Evolutionary conservation across 2,329 filamentous ascomycete species (phyloP), one percentile per base, ranked within the genome.

Genomic region (Mycocentrospora acerina): DNA sequence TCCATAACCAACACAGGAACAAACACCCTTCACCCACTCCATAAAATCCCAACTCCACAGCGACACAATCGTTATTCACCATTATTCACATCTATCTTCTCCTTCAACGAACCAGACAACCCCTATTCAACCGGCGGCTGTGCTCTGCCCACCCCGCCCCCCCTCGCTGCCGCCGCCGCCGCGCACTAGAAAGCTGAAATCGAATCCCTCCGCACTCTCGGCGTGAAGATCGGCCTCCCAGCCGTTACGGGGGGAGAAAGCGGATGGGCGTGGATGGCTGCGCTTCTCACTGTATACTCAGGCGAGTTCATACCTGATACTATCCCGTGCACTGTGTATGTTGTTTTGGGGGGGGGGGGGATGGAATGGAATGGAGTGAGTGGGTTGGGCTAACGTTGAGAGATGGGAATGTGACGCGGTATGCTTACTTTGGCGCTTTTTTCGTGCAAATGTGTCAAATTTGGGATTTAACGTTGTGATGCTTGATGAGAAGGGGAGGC

Each of bases 41-140:
- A 78, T 91, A 26, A 76, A 73, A 53, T 47, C 53, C 1, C 72
- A 83, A 35, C 74, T 88, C 37, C 53, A 71, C 30, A 53, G 64
- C 26, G 71, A 71, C 25, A 75, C 70, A 48, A 82, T 83, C 47
- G 80, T 90, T 56, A 76, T 71, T 10, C n/a, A n/a, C n/a, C n/a
- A n/a, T n/a, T n/a, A n/a, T n/a, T n/a, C n/a, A n/a, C n/a, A n/a
- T 79, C 88, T 54, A 79, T 88, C 2, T 71, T 91, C n/a, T 77
- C 73, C 18, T 90, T 90, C 73, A 91, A 93, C 66, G 88, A 93
- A 60, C 88, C 88, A 0, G 85, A 91, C 57, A 80, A 78, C 12
- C 63, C 70, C 2, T 48, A 56, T 1, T 54, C 59, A 2, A 75
- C 71, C 7, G 85, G 85, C 27, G 87, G 87, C 3, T 84, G 79